Percentiles rank a stretch among this genome's conserved stretches.
These are phyloP conservation scores for Stygiomarasmius scandens DNA, from an alignment of 1,284 basidiomycete genomes.

Conservation along the genomic window DNA sequence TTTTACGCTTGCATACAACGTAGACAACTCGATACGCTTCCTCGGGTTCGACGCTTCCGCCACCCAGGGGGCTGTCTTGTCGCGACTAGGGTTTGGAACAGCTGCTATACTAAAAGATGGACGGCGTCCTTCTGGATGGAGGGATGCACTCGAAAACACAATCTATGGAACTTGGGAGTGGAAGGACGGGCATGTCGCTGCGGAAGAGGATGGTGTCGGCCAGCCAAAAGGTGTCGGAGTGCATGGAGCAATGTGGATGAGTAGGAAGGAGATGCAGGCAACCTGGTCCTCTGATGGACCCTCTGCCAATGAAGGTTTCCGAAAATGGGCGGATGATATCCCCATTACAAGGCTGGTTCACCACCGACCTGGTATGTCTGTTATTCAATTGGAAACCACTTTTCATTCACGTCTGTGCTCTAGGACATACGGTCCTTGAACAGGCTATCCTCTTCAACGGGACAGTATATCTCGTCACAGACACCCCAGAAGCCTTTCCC, in stretches of 20 bases:
- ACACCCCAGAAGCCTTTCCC: conserved; percentile 55
- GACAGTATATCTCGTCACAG: conserved; percentile 68
- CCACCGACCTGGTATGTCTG: conserved; percentile 59
- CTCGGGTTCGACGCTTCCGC: conserved; percentile 45
- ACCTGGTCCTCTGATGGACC: conserved; percentile 34
- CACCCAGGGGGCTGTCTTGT: conserved; percentile 37
- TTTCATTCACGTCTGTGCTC: not conserved
- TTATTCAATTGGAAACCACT: not conserved
- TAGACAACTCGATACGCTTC: conserved; percentile 56
- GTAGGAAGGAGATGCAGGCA: conserved; percentile 27
- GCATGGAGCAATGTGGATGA: conserved; percentile 43
- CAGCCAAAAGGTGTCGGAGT: conserved; percentile 38
- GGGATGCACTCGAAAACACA: conserved; percentile 56
- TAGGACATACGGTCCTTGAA: conserved; percentile 83
- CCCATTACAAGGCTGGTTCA: conserved; percentile 55
- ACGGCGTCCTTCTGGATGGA: conserved; percentile 47
- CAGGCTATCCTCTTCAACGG: conserved; percentile 72
- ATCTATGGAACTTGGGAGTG: conserved; percentile 70
- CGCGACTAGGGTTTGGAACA: conserved; percentile 39
- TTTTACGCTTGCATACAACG: conserved; percentile 69
- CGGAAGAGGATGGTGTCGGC: conserved; percentile 45
- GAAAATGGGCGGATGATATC: conserved; percentile 53
- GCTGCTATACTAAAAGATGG: conserved; percentile 48
- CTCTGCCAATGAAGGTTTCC: conserved; percentile 53
- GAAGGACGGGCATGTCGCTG: conserved; percentile 59